Base-by-base conservation (phyloP, 768 basidiomycete species). In the Gyrodon lividus region DNA sequence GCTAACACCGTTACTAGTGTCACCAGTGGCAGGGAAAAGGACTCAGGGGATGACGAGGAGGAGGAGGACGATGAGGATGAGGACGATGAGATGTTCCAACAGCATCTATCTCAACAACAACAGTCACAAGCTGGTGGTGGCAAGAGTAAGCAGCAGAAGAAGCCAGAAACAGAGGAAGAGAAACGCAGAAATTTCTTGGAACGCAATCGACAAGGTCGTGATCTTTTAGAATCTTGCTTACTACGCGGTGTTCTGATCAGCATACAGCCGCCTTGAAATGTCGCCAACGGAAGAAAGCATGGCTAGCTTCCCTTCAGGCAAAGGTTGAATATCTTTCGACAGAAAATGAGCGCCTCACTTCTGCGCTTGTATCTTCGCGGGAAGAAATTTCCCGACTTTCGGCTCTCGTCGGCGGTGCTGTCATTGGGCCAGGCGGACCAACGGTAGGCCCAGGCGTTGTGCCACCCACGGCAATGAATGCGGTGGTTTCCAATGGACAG, bases 201-300 rank as follows among this genome's bases (percentile, higher is more conserved):
- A 70, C 79, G 97, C 55, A 99, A 99, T 66, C 80, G 97, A 62
- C 97, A 98, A 81, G 96, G 96, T 98, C 23, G 17, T 52, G 2
- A 20, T 22, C 10, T 35, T 8, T 26, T 4, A 23, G 16, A n/a
- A 14, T 31, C 26, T 43, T 50, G 1, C 19, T 41, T 16, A 12
- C 33, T 5, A n/a, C 31, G 17, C 31, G 47, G 14, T 19, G 6
- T 50, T 44, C 43, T 64, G 53, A 56, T 28, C 12, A 31, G 26
- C 43, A 10, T 48, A 1, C 60, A 98, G 96, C 97, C 55, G 97
- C 97, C 6, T 83, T 98, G 59, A 98, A 98, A 74, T 99, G 97
- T 72, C 92, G 97, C 31, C 97, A 99, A 67, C 89, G 97, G 52
- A 99, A 99, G 73, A 99, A 99, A 70, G 93, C 93, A 5, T 99